A percentile compares a stretch with the other conserved stretches of the same genome.
Conservation (phyloP, 495 filamentous ascomycete genomes). For the Evernia prunastri region DNA sequence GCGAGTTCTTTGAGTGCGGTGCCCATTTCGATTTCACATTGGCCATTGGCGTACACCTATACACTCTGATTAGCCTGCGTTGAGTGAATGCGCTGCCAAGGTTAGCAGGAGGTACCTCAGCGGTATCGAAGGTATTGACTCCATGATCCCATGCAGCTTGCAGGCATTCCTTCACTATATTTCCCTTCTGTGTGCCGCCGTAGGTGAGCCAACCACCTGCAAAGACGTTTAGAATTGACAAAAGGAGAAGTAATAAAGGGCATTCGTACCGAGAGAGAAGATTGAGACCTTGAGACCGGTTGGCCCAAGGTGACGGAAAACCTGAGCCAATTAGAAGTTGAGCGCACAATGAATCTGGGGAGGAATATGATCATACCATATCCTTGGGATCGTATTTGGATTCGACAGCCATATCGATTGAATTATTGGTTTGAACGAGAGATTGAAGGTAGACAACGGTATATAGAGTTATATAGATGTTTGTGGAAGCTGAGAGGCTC, state of each 20-base stretch:
- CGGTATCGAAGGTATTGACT: conserved; percentile 65
- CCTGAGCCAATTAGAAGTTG: too few species aligned
- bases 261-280: conserved; percentile 65
- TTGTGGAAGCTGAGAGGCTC: too few species aligned
- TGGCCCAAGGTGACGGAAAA: conserved; percentile 58
- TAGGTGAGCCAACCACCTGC: conserved; percentile 51
- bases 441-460: too few species aligned
- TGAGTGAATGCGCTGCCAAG: background rate
- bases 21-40: conserved; percentile 70
- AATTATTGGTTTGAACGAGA: background rate
- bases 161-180: conserved; percentile 62
- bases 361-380: conserved; percentile 6
- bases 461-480: too few species aligned
- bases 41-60: conserved; percentile 59
- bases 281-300: conserved; percentile 71
- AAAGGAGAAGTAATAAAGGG: too few species aligned
- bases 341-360: too few species aligned
- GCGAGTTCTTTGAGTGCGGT: conserved; percentile 52
- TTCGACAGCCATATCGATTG: conserved; percentile 17
- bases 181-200: conserved; percentile 44
- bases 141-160: conserved; percentile 70
- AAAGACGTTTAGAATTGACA: background rate
- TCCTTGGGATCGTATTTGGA: conserved; percentile 24
- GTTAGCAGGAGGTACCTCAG: conserved; percentile 41
- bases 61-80: conserved; percentile 17